phyloP scores from a whole-genome alignment of 2,329 filamentous ascomycete genomes.

The Ceratocystiopsis brevicomis region DNA sequence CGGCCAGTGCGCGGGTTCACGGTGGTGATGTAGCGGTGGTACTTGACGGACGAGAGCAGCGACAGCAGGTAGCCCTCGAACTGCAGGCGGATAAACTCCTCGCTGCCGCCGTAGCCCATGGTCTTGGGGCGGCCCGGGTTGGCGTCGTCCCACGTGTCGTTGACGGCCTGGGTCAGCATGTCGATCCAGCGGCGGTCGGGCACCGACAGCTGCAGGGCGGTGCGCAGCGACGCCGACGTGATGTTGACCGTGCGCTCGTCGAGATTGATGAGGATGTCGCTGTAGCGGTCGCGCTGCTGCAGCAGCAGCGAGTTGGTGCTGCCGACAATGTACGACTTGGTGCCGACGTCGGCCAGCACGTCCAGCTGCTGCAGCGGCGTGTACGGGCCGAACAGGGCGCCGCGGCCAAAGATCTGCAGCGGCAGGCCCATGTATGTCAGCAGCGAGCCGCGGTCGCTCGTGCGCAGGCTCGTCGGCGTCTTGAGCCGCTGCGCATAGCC shows the following conservation, averaged over 20 bases:
- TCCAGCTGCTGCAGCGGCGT: conserved; percentile 88
- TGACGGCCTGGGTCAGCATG: conserved; percentile 77
- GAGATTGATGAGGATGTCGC: conserved; percentile 88
- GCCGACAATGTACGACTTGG: conserved; percentile 92
- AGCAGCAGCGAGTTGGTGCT: conserved; percentile 89
- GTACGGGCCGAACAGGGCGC: conserved; percentile 88
- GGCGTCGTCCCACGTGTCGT: conserved; percentile 88
- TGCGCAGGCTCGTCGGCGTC: conserved; percentile 68
- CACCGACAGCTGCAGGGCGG: conserved; percentile 58
- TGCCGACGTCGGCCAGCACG: conserved; percentile 77
- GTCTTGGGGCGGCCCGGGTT: conserved; percentile 84
- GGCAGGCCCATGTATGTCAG: conserved; percentile 89
- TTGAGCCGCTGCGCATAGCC: conserved; percentile 56
- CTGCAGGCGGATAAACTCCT: conserved; percentile 91
- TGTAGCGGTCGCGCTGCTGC: conserved; percentile 89
- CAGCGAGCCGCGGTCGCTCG: conserved; percentile 78
- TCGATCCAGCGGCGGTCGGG: conserved; percentile 94
- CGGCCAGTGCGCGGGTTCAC: conserved; percentile 34
- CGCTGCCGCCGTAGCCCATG: conserved; percentile 83
- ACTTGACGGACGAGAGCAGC: conserved; percentile 75
- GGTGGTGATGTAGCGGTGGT: conserved; percentile 50
- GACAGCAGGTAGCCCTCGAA: conserved; percentile 94
- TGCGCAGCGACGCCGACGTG: conserved; percentile 57
- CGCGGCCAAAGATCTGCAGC: conserved; percentile 82
- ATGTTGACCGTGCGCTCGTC: conserved; percentile 78